phyloP scores from a whole-genome alignment of 2,329 filamentous ascomycete species.

The Colletotrichum neosansevieriae region DNA sequence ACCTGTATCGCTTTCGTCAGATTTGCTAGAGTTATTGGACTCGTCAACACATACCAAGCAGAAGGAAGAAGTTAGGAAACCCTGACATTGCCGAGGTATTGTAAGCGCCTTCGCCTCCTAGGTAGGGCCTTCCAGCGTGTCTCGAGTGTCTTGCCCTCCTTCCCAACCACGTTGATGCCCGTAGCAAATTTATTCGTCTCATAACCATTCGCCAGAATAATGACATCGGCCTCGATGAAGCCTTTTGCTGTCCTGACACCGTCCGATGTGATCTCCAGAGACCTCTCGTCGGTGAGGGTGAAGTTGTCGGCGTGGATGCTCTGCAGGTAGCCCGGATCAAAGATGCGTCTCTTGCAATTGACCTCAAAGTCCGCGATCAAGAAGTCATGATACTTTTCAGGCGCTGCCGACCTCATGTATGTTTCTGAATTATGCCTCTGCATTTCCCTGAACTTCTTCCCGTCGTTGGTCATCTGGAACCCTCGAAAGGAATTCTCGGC shows the following conservation, averaged over 20 bases:
- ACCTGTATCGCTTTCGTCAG: constrained; percentile 40
- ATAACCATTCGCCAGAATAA: constrained; percentile 73
- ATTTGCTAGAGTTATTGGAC: not conserved
- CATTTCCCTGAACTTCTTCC: constrained; percentile 48
- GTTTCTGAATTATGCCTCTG: constrained; percentile 54
- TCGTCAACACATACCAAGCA: constrained; percentile 55
- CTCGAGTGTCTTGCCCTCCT: constrained; percentile 61
- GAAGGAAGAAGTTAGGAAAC: constrained; percentile 75
- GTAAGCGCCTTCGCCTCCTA: constrained; percentile 72
- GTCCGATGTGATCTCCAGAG: constrained; percentile 60
- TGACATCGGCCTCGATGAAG: constrained; percentile 66
- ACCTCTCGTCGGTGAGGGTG: constrained; percentile 59
- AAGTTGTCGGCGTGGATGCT: constrained; percentile 63
- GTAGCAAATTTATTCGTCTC: constrained; percentile 66
- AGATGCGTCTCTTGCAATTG: constrained; percentile 74
- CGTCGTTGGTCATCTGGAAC: constrained; percentile 6
- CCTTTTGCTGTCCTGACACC: constrained; percentile 52
- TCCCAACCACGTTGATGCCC: constrained; percentile 65
- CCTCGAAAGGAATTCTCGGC: constrained; percentile 53
- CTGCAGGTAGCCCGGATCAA: constrained; percentile 67
- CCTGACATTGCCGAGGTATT: constrained; percentile 68
- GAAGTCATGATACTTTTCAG: constrained; percentile 70
- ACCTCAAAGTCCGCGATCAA: constrained; percentile 72
- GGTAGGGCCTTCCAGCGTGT: constrained; percentile 68
- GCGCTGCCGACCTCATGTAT: constrained; percentile 58